Evolutionary conservation across 768 basidiomycete genomes (phyloP), one percentile per base, ranked within the genome.

Genomic region (Boletus vinaceobasis): DNA sequence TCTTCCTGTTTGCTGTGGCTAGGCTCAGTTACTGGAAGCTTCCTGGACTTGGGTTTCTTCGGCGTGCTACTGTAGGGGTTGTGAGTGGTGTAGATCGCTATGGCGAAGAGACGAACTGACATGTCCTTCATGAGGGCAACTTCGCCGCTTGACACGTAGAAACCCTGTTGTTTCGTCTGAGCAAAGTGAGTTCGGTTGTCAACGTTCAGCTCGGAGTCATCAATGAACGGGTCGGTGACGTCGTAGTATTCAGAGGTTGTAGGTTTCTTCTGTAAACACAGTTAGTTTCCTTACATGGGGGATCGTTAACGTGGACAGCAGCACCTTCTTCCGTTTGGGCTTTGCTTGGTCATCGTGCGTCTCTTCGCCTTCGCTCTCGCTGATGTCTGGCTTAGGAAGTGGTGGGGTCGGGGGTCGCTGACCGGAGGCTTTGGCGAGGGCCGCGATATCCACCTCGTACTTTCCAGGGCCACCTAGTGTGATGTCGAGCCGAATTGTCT

Each of bases 181-280:
- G 89, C 92, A 63, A 94, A 90, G 73, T 82, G 92, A 2, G 88
- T 93, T 5, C 96, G 86, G 66, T 95, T 86, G 74, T 98, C 95
- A 43, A 95, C 74, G 26, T 84, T 86, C 52, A 96, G 77, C 66
- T 98, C 96, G 2, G 93, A 92, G 73, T 99, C 97, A 77, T 99
- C 97, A 66, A 99, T 97, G 75, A 98, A 98, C 0, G 92, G 89
- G 73, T 99, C 97, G 0, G 79, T 74, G 19, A 86, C 77, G 74
- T 99, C 96, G 77, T 99, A 99, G 64, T 93, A 91, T 66, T 89
- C 90, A 21, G 83, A 73, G 0, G 77, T 75, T 1, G 71, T 68
- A 53, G 76, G 80, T 65, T 84, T 85, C 69, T 78, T 75, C 75
- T 78, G 59, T 21, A 43, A 33, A 48, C 17, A 38, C 1, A 32